phyloP scores from a whole-genome alignment of 1,139 yeast species.

The Meyerozyma elateridarum region DNA sequence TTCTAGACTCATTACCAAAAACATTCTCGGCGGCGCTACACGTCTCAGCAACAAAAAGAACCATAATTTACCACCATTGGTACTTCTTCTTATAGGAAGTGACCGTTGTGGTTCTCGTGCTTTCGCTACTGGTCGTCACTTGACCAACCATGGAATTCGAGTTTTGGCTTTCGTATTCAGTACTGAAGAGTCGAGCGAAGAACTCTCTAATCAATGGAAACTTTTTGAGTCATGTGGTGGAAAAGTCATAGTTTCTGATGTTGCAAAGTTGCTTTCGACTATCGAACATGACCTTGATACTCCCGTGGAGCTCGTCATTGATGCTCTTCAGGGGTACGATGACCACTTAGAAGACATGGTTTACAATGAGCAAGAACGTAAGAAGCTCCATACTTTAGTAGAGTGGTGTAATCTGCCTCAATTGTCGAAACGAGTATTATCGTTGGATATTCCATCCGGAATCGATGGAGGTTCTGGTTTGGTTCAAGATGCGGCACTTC shows the following conservation, averaged over 20 bases:
- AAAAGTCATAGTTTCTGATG: conserved; percentile 33
- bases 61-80: conserved; percentile 77
- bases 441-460: conserved; percentile 81
- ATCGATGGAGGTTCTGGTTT: conserved; percentile 82
- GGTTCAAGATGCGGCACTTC: conserved; percentile 24
- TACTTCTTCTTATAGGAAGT: conserved; percentile 67
- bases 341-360: conserved; percentile 53
- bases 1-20: conserved; percentile 49
- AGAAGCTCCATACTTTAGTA: conserved; percentile 43
- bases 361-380: conserved; percentile 33
- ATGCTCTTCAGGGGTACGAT: conserved; percentile 82
- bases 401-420: conserved; percentile 65
- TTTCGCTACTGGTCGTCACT: conserved; percentile 73
- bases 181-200: conserved; percentile 26
- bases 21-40: conserved; percentile 63
- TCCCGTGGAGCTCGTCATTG: conserved; percentile 75
- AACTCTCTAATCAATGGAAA: conserved; percentile 40
- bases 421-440: conserved; percentile 48
- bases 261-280: conserved; percentile 26
- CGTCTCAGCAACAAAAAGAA: conserved; percentile 52
- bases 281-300: conserved; percentile 50
- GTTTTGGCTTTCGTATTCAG: conserved; percentile 55
- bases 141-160: conserved; percentile 69
- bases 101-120: conserved; percentile 74
- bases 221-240: conserved; percentile 49